Percentiles rank a stretch among this genome's conserved stretches.
Conservation (phyloP, 805 yeast genomes). For the Ogataea glucozyma region DNA sequence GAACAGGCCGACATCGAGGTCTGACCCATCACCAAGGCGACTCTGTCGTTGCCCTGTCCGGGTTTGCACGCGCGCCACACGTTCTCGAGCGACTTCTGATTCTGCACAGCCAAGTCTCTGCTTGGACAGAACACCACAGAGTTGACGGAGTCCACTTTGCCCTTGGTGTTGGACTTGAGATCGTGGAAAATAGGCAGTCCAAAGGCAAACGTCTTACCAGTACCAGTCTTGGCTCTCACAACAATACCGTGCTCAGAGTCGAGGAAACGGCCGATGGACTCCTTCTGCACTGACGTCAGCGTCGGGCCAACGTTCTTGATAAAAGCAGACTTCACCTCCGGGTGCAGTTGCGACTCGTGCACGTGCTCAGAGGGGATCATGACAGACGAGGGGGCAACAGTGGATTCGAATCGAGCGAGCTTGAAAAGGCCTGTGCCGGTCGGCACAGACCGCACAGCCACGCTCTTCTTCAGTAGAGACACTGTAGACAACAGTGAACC, state of each 20-base stretch:
- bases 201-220: conserved; percentile 91
- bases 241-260: conserved; percentile 63
- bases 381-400: too few species aligned
- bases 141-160: conserved; percentile 41
- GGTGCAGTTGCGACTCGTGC: conserved; percentile 30
- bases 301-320: conserved; percentile 43
- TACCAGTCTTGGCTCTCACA: conserved; percentile 91
- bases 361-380: conserved; percentile 23
- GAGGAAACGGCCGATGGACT: conserved; percentile 57
- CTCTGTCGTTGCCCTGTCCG: conserved; percentile 27
- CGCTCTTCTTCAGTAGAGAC: neutral
- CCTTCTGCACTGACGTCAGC: conserved; percentile 70
- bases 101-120: conserved; percentile 86
- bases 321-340: conserved; percentile 31
- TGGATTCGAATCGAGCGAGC: conserved; percentile 9
- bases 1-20: conserved; percentile 36
- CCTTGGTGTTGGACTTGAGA: conserved; percentile 31
- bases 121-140: conserved; percentile 84
- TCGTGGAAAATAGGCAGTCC: conserved; percentile 76
- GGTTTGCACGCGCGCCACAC: conserved; percentile 34
- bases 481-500: neutral
- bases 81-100: conserved; percentile 61
- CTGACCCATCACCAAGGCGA: conserved; percentile 71
- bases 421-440: too few species aligned
- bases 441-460: neutral